Evolutionary conservation across 1,139 yeast genomes (phyloP).

Genomic region (Candida glucosophila): DNA sequence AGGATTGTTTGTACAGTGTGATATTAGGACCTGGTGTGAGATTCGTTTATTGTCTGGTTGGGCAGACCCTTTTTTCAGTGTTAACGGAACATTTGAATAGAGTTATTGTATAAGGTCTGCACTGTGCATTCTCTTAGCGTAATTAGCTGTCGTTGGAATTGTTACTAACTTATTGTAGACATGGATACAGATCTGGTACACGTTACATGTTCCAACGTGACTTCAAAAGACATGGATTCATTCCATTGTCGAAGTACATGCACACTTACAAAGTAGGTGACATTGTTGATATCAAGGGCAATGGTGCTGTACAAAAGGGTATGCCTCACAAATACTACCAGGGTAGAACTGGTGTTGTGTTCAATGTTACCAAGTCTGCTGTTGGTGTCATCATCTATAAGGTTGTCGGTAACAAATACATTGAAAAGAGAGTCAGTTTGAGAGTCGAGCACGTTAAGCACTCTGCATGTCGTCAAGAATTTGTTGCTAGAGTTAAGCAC

Average conservation of each 20-base stretch:
- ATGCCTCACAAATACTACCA: conserved; percentile 99
- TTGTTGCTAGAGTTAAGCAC: conserved; percentile 94
- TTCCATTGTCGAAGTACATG: conserved; percentile 93
- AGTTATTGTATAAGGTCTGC: no score
- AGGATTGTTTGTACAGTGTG: no score
- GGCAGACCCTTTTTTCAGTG: no score
- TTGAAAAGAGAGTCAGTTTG: conserved; percentile 97
- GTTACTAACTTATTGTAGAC: conserved; percentile 22
- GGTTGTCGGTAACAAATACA: conserved; percentile 98
- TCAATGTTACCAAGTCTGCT: conserved; percentile 96
- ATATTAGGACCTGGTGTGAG: no score
- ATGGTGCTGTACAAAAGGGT: conserved; percentile 99
- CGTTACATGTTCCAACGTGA: conserved; percentile 99
- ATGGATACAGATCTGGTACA: conserved; percentile 99
- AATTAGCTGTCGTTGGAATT: not conserved
- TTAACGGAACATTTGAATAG: no score
- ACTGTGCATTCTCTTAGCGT: no score
- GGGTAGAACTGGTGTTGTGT: conserved; percentile 99
- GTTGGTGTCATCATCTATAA: conserved; percentile 98
- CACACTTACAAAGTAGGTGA: conserved; percentile 98
- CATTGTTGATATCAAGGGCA: conserved; percentile 98
- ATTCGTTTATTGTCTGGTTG: no score
- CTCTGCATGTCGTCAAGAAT: conserved; percentile 99
- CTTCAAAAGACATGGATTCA: conserved; percentile 96
- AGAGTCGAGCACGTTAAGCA: conserved; percentile 99